Percentiles rank a stretch among this genome's conserved stretches.
Evolutionary conservation across 495 filamentous ascomycete genomes (phyloP).

Genomic region (Letharia lupina): DNA sequence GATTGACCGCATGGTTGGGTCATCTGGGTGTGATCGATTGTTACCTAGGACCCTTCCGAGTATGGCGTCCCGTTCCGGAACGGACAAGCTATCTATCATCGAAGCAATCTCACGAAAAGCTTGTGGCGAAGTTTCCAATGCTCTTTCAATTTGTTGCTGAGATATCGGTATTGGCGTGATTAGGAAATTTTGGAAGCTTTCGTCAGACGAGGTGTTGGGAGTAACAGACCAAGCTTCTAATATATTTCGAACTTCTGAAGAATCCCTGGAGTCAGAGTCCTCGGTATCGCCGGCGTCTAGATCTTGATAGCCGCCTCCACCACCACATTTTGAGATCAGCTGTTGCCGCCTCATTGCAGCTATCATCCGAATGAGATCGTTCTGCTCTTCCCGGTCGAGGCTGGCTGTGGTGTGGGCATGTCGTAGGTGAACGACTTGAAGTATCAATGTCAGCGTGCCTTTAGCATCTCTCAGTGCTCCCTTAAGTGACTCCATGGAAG

Average conservation of each 20-base stretch:
- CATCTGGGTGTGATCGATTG: background rate
- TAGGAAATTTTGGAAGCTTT: background rate
- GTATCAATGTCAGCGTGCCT: background rate
- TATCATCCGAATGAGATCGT: background rate
- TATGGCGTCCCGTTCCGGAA: background rate
- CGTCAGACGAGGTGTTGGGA: background rate
- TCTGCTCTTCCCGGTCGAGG: background rate
- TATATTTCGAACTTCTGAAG: background rate
- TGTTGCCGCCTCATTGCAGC: background rate
- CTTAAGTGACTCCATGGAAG: background rate
- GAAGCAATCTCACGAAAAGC: background rate
- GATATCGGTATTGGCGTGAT: conserved; percentile 1
- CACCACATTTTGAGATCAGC: background rate
- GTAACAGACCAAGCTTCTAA: conserved; percentile 4
- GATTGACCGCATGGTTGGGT: background rate
- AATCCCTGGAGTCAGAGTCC: background rate
- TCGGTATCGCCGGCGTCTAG: background rate
- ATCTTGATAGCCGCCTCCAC: background rate
- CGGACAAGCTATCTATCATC: background rate
- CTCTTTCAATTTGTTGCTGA: background rate
- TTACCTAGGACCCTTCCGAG: background rate
- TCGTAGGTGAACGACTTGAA: conserved; percentile 2
- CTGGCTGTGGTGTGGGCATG: background rate
- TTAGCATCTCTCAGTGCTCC: background rate
- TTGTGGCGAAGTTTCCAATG: background rate